A percentile compares a stretch with the other conserved stretches of the same genome.
Evolutionary conservation across 176 grass and related monocot genomes (phyloP).

Genomic region (Canna indica): DNA sequence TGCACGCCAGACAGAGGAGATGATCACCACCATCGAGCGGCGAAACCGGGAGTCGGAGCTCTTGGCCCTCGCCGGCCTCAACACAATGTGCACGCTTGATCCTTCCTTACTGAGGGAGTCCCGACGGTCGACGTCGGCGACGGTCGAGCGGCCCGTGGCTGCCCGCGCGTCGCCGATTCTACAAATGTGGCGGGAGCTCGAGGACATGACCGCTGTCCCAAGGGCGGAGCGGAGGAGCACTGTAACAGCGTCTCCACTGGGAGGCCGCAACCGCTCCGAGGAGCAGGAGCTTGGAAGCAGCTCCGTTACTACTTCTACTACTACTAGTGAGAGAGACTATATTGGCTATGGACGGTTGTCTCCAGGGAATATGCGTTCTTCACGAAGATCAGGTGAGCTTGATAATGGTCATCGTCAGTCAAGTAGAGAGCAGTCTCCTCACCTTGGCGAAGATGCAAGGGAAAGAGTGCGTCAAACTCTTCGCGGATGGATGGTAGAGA

Average conservation of each 20-base stretch:
- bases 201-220: conserved; percentile 29
- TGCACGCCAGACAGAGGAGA: conserved; percentile 63
- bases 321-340: conserved; percentile 52
- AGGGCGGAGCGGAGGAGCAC: conserved; percentile 6
- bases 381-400: conserved; percentile 9
- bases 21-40: conserved; percentile 71
- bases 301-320: too few relatives aligned
- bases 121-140: conserved; percentile 5
- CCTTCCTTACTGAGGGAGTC: conserved; percentile 51
- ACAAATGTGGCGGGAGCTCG: conserved; percentile 93
- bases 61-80: conserved; percentile 68
- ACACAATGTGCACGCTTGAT: conserved; percentile 77
- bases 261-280: neutral
- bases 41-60: conserved; percentile 84
- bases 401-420: conserved; percentile 21
- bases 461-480: conserved; percentile 22
- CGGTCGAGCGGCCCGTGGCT: conserved; percentile 22
- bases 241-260: neutral
- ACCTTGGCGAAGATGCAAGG: conserved; percentile 24
- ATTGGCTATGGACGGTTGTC: neutral
- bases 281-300: neutral
- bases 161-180: conserved; percentile 35
- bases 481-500: conserved; percentile 28
- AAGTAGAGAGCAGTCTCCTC: conserved; percentile 64
- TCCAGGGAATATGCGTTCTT: neutral